These are phyloP conservation scores for Aureobasidium leucospermi DNA, from an alignment of 2,329 filamentous ascomycete genomes.

Conservation along the genomic window DNA sequence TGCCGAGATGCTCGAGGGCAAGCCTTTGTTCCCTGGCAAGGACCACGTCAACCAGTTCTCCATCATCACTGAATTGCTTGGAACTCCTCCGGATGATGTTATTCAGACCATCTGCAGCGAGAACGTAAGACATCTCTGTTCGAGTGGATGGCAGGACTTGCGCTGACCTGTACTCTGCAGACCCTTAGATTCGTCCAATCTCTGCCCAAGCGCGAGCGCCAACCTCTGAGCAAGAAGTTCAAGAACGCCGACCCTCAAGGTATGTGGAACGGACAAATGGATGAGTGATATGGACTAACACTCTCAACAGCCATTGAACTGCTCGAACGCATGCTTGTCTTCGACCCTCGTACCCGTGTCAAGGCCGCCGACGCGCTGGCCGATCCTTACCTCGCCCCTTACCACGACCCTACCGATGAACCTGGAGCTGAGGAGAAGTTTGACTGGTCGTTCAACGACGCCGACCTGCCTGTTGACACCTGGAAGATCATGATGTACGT, in stretches of 20 bases:
- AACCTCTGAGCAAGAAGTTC: constrained; percentile 82
- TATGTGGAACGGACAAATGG: constrained; percentile 37
- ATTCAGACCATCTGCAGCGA: constrained; percentile 98
- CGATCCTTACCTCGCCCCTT: constrained; percentile 90
- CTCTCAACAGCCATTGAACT: constrained; percentile 68
- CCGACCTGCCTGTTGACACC: constrained; percentile 93
- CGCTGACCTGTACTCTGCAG: constrained; percentile 39
- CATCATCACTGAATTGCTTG: constrained; percentile 95
- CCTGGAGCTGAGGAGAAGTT: constrained; percentile 95
- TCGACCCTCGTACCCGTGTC: constrained; percentile 94
- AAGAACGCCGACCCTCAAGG: constrained; percentile 84
- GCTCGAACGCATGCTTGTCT: constrained; percentile 93
- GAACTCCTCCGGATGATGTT: constrained; percentile 94
- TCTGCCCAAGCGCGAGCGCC: constrained; percentile 85
- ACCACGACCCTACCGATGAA: constrained; percentile 96
- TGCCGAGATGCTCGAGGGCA: constrained; percentile 97
- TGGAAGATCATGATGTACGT: constrained; percentile 99
- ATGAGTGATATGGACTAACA: constrained; percentile 17
- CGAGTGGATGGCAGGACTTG: background rate
- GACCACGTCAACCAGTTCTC: constrained; percentile 99
- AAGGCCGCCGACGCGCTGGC: constrained; percentile 77
- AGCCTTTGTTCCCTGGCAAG: constrained; percentile 96
- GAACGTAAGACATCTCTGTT: constrained; percentile 53
- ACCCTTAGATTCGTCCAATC: constrained; percentile 97
- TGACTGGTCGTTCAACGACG: constrained; percentile 99